These are phyloP conservation scores for Aureobasidium sp. DNA, from an alignment of 2,329 filamentous ascomycete genomes.

Conservation along the genomic window DNA sequence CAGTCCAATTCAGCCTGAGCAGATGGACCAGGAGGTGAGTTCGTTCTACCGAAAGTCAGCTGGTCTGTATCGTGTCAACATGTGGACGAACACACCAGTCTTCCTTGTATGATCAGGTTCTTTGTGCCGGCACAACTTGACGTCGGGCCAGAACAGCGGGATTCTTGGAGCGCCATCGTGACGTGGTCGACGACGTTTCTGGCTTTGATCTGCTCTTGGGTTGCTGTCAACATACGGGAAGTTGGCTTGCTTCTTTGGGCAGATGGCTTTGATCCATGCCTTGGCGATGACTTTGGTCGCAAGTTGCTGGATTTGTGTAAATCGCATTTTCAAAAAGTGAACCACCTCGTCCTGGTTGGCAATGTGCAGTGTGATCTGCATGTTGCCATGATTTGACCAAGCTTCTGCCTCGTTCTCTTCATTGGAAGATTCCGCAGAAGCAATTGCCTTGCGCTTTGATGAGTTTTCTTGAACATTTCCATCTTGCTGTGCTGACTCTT, in stretches of 20 bases:
- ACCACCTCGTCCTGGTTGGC: conserved; percentile 26
- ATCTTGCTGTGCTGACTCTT: neutral
- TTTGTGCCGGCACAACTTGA: conserved; percentile 49
- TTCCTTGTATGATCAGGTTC: conserved; percentile 68
- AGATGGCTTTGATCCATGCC: conserved; percentile 65
- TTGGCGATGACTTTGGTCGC: conserved; percentile 66
- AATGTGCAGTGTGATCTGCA: conserved; percentile 15
- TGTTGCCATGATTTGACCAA: neutral
- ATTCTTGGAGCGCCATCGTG: conserved; percentile 14
- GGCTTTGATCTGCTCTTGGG: conserved; percentile 31
- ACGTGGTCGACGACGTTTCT: conserved; percentile 4
- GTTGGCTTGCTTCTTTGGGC: conserved; percentile 68
- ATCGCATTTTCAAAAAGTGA: conserved; percentile 52
- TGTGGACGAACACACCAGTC: conserved; percentile 40
- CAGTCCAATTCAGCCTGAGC: conserved; percentile 11
- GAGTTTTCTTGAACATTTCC: neutral
- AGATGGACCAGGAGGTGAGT: conserved; percentile 12
- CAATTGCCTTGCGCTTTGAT: neutral
- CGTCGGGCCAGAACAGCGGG: conserved; percentile 29
- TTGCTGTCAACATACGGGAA: conserved; percentile 53
- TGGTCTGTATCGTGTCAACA: neutral
- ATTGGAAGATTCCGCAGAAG: neutral
- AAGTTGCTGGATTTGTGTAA: conserved; percentile 60
- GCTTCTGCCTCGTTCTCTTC: conserved; percentile 3
- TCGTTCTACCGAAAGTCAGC: neutral